Evolutionary conservation across 2,329 filamentous ascomycete genomes (phyloP).

Genomic region (Fonsecaea pugnacius): DNA sequence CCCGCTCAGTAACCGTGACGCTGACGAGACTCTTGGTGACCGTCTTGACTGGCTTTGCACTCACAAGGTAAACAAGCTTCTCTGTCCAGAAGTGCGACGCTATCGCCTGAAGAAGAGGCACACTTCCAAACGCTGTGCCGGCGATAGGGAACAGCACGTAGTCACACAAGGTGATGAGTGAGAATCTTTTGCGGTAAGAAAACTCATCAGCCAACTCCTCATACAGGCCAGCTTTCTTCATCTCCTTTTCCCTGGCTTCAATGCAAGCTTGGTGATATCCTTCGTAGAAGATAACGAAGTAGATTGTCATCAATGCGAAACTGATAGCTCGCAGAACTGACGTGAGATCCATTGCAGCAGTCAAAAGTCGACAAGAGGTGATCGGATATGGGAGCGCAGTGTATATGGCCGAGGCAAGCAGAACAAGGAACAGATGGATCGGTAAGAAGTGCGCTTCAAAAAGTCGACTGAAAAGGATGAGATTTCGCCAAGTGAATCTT

Average conservation of each 20-base stretch:
- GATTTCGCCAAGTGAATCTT: slow-evolving; percentile 57
- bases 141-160: slow-evolving; percentile 69
- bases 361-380: slow-evolving; percentile 56
- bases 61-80: slow-evolving; percentile 71
- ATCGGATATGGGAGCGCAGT: slow-evolving; percentile 56
- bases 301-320: slow-evolving; percentile 66
- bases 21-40: neutral
- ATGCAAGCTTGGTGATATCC: slow-evolving; percentile 68
- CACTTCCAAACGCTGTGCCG: slow-evolving; percentile 69
- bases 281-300: slow-evolving; percentile 68
- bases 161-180: slow-evolving; percentile 64
- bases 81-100: slow-evolving; percentile 72
- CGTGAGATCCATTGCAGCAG: slow-evolving; percentile 65
- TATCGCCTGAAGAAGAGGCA: slow-evolving; percentile 70
- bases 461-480: slow-evolving; percentile 67
- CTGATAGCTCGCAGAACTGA: slow-evolving; percentile 64
- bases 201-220: slow-evolving; percentile 66
- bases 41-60: slow-evolving; percentile 62
- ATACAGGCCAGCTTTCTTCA: slow-evolving; percentile 66
- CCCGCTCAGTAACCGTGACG: neutral
- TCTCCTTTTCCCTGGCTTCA: slow-evolving; percentile 65
- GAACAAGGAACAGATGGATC: slow-evolving; percentile 67
- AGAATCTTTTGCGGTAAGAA: slow-evolving; percentile 60
- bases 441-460: slow-evolving; percentile 76
- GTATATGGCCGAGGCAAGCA: slow-evolving; percentile 67